A percentile compares a stretch with the other conserved stretches of the same genome.
These are phyloP conservation scores for Tetrahymena thermophila DNA, from an alignment of 73 alveolate species.

Conservation along the genomic window DNA sequence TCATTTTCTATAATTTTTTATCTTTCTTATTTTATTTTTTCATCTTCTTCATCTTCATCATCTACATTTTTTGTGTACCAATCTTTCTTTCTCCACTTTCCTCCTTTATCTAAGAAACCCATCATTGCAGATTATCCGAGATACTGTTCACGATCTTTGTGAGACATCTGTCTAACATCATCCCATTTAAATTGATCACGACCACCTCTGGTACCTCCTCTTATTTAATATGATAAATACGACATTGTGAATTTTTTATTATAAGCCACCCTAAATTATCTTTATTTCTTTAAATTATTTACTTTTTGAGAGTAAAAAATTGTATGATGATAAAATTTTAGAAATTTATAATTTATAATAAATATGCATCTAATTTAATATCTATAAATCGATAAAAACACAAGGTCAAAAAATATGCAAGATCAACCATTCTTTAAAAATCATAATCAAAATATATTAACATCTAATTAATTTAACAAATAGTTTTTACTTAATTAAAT, in stretches of 20 bases:
- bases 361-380: not conserved
- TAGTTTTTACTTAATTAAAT: not conserved
- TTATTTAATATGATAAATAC: conserved; percentile 38
- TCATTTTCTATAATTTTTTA: conserved; percentile 32
- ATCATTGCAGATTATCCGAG: conserved; percentile 86
- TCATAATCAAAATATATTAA: not conserved
- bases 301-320: not conserved
- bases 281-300: not conserved
- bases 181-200: conserved; percentile 95
- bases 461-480: not conserved
- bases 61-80: conserved; percentile 76
- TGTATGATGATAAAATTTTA: not conserved
- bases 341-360: not conserved
- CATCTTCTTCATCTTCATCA: not conserved
- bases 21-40: conserved; percentile 28
- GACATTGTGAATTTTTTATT: not conserved
- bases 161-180: conserved; percentile 81
- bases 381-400: not conserved
- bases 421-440: not conserved
- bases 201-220: conserved; percentile 99
- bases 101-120: conserved; percentile 96
- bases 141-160: conserved; percentile 92
- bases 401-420: not conserved
- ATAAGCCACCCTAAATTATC: not conserved
- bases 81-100: conserved; percentile 93